phyloP scores from a whole-genome alignment of 2,329 filamentous ascomycete species.

The Pseudohalonectria lignicola region DNA sequence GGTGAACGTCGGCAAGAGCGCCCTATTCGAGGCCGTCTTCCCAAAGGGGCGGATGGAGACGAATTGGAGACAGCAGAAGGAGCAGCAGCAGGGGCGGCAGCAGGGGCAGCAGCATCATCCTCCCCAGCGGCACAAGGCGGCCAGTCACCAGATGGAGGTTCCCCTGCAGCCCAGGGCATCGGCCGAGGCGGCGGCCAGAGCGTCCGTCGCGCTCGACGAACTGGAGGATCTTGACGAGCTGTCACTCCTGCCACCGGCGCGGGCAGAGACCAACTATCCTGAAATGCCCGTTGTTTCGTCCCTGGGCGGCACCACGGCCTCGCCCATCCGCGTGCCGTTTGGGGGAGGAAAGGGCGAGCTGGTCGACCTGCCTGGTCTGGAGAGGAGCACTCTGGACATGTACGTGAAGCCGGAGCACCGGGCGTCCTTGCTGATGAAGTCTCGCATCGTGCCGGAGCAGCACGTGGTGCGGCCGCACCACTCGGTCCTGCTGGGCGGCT shows the following conservation, averaged over 20 bases:
- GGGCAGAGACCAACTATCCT: slow-evolving; percentile 64
- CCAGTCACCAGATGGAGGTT: slow-evolving; percentile 4
- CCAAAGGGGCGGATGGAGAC: slow-evolving; percentile 56
- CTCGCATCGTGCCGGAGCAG: slow-evolving; percentile 63
- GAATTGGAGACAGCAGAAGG: slow-evolving; percentile 18
- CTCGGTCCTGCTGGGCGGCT: slow-evolving; percentile 73
- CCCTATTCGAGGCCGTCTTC: slow-evolving; percentile 77
- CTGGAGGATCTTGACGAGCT: slow-evolving; percentile 23
- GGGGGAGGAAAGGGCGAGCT: slow-evolving; percentile 79
- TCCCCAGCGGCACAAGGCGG: not conserved
- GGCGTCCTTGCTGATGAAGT: slow-evolving; percentile 65
- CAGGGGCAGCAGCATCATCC: not conserved
- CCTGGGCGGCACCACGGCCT: slow-evolving; percentile 86
- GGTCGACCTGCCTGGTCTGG: slow-evolving; percentile 82
- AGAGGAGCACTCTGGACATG: slow-evolving; percentile 59
- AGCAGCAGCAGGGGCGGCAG: slow-evolving; percentile 16
- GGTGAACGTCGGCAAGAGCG: slow-evolving; percentile 94
- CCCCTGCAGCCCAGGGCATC: not conserved
- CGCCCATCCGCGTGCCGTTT: slow-evolving; percentile 86
- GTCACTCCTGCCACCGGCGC: slow-evolving; percentile 65
- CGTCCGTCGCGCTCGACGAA: slow-evolving; percentile 8
- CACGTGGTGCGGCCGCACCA: slow-evolving; percentile 62
- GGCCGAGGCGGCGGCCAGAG: not conserved
- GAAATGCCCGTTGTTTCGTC: slow-evolving; percentile 78
- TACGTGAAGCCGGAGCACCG: slow-evolving; percentile 59